A percentile compares a stretch with the other conserved stretches of the same genome.
These are phyloP conservation scores for Backusella circina DNA, from an alignment of 192 early-diverging fungal species.

Conservation along the genomic window DNA sequence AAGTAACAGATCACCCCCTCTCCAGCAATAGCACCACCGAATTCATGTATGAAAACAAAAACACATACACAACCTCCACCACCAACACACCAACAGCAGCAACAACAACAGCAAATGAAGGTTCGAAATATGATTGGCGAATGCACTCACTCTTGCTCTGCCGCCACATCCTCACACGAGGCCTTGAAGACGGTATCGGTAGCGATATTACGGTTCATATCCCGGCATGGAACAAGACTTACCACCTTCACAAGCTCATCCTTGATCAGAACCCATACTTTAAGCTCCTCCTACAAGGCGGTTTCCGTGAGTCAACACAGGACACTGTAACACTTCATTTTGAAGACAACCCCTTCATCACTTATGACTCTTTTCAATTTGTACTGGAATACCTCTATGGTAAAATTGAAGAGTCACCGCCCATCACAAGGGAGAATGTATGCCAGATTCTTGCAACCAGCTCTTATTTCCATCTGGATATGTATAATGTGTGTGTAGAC, in stretches of 20 bases:
- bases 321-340: constrained; percentile 39
- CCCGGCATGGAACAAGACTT: constrained; percentile 43
- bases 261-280: constrained; percentile 52
- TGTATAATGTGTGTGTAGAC: constrained; percentile 39
- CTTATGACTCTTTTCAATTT: constrained; percentile 49
- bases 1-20: constrained; percentile 15
- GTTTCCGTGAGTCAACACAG: constrained; percentile 37
- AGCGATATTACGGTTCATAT: constrained; percentile 42
- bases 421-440: constrained; percentile 37
- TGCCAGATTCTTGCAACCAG: constrained; percentile 41
- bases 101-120: neutral
- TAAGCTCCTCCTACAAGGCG: constrained; percentile 40
- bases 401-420: constrained; percentile 30
- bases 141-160: constrained; percentile 27
- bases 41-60: neutral
- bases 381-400: constrained; percentile 49
- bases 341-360: constrained; percentile 48
- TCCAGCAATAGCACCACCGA: neutral
- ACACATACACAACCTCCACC: neutral
- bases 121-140: constrained; percentile 24
- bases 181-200: constrained; percentile 42
- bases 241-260: constrained; percentile 51
- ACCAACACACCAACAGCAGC: neutral
- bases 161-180: constrained; percentile 43
- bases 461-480: constrained; percentile 47